Evolutionary conservation across 805 yeast species (phyloP), one percentile per base, ranked within the genome.

Genomic region (Monosporozyma yasuniensis): DNA sequence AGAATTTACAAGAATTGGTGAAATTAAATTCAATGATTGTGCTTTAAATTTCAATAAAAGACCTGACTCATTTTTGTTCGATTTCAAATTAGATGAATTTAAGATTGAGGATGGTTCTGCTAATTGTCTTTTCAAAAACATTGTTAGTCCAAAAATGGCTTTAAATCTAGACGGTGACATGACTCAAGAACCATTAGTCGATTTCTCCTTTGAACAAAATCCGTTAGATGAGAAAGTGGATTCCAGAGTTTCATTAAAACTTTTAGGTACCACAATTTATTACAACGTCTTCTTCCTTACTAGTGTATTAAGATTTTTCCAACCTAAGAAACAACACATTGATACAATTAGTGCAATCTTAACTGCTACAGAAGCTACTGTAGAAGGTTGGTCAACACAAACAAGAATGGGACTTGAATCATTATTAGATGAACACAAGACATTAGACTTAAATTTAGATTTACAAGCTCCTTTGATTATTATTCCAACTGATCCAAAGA

Each of bases 331-430:
- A 52, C 80, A 80, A 25, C 95, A 90, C 58, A 72, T 82, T 50
- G 96, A 90, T 60, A 89, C 97, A 0, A 80, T 93, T 21, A 91
- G 89, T 35, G 93, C 93, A 9, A 79, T 95, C 23, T 79, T 93
- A 79, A 83, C 80, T 65, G 98, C 96, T 1, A 99, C 99, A 0
- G 96, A 90, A 54, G 87, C 90, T 0, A 90, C 96, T 0, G 84
- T 93, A 51, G 96, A 89, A 60, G 97, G 95, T 1, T 72, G 93
- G 54, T 83, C 97, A 0, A 74, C 82, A 23, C 96, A 89, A 63
- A 93, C 98, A 0, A 74, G 96, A 59, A 76, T 93, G 54, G 98
- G 98, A 0, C 74, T 93, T 19, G 95, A 91, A 67, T 89, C 93
- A 56, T 93, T 96, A 0, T 74, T 95, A 57, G 96, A 89, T 54